Evolutionary conservation across 2,329 filamentous ascomycete genomes (phyloP).

Genomic region (Penicillium corylophilum): DNA sequence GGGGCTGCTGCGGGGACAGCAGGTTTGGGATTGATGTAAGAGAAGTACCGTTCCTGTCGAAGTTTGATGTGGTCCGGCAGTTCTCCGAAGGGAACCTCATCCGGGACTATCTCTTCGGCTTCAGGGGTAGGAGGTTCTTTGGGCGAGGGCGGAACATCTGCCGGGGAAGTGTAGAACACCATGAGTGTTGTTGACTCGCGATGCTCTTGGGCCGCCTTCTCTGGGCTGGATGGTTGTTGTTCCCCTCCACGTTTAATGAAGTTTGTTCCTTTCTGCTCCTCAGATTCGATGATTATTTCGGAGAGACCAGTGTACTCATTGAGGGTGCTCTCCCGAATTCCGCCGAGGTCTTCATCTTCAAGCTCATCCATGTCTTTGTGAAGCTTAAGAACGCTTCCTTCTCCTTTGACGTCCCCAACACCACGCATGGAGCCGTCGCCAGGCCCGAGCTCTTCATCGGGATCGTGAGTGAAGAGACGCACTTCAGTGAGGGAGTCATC

Average conservation of each 20-base stretch:
- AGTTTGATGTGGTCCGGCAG: conserved; percentile 41
- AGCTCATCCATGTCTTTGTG: conserved; percentile 57
- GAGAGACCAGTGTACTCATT: conserved; percentile 34
- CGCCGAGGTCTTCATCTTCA: conserved; percentile 59
- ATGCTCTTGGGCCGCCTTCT: conserved; percentile 46
- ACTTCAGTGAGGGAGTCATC: conserved; percentile 58
- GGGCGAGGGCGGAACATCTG: conserved; percentile 48
- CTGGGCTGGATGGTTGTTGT: conserved; percentile 39
- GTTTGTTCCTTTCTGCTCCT: conserved; percentile 34
- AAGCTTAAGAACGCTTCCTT: conserved; percentile 51
- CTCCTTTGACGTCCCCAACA: conserved; percentile 59
- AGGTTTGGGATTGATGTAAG: conserved; percentile 35
- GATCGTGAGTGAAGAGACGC: conserved; percentile 61
- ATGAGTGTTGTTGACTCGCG: conserved; percentile 50
- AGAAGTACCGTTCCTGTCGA: conserved; percentile 45
- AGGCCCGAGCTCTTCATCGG: conserved; percentile 61
- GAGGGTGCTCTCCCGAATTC: conserved; percentile 43
- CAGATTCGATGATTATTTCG: conserved; percentile 41
- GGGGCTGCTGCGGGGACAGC: conserved; percentile 21
- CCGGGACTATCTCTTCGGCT: conserved; percentile 36
- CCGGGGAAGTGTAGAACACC: conserved; percentile 47
- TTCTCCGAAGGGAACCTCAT: conserved; percentile 44
- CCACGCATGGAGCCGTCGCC: conserved; percentile 59
- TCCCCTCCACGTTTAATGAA: conserved; percentile 46
- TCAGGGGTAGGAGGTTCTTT: conserved; percentile 46